Evolutionary conservation across 2,329 filamentous ascomycete species (phyloP).

Genomic region (Monosporascus sp.): DNA sequence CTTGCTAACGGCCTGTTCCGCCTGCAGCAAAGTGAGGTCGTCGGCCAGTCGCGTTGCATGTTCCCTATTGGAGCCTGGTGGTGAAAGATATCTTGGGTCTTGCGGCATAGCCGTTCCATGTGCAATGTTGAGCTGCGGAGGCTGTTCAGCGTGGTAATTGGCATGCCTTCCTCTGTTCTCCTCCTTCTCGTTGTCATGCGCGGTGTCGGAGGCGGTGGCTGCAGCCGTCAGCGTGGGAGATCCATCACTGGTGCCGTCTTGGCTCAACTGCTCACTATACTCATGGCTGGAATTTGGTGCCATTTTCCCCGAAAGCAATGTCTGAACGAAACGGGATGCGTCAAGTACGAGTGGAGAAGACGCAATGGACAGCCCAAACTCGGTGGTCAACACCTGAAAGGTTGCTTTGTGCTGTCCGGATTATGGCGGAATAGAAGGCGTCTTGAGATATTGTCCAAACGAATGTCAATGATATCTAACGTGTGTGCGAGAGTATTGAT

Average conservation of each 20-base stretch:
- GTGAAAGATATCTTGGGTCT: conserved; percentile 15
- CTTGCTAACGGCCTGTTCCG: conserved; percentile 24
- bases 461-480: too few species aligned
- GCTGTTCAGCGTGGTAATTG: conserved; percentile 3
- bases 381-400: not conserved
- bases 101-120: conserved; percentile 5
- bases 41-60: conserved; percentile 24
- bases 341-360: not conserved
- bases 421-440: too few species aligned
- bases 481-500: too few species aligned
- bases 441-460: too few species aligned
- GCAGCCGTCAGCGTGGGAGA: conserved; percentile 19
- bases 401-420: not conserved
- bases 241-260: not conserved
- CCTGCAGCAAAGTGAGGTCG: conserved; percentile 26
- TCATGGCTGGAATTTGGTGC: not conserved
- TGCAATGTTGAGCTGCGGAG: conserved; percentile 17
- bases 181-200: conserved; percentile 5
- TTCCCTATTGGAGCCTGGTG: conserved; percentile 17
- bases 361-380: not conserved
- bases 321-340: not conserved
- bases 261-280: not conserved
- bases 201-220: conserved; percentile 18
- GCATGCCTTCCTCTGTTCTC: conserved; percentile 9
- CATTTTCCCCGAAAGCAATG: not conserved